A percentile compares a stretch with the other conserved stretches of the same genome.
phyloP scores from a whole-genome alignment of 2,329 filamentous ascomycete genomes.

The Didymella segeticola region DNA sequence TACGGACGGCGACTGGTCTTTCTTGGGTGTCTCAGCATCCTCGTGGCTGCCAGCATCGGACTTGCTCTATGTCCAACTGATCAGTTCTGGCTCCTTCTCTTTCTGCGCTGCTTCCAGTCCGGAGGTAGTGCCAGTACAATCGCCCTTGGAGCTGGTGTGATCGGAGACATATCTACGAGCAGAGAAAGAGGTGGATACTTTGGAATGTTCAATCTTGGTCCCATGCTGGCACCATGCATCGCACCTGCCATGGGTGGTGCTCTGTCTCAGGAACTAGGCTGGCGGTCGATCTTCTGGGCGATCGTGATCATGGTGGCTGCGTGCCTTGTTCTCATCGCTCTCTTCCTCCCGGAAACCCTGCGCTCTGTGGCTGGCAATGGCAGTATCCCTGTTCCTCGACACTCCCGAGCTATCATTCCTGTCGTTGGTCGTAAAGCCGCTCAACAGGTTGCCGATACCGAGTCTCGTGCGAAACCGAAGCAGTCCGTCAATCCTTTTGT shows the following conservation, averaged over 20 bases:
- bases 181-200: conserved; percentile 77
- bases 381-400: conserved; percentile 30
- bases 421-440: conserved; percentile 32
- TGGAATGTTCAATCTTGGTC: conserved; percentile 66
- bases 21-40: conserved; percentile 49
- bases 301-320: conserved; percentile 50
- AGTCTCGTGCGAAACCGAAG: conserved; percentile 24
- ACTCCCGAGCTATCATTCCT: conserved; percentile 30
- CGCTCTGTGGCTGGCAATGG: conserved; percentile 52
- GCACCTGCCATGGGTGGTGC: conserved; percentile 45
- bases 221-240: conserved; percentile 39
- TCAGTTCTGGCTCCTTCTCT: conserved; percentile 41
- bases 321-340: conserved; percentile 41
- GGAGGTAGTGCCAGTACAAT: conserved; percentile 51
- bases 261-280: conserved; percentile 43
- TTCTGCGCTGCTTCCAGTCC: conserved; percentile 48
- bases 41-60: conserved; percentile 43
- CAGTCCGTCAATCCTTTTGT: conserved; percentile 38
- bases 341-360: conserved; percentile 52
- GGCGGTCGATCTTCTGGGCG: conserved; percentile 49
- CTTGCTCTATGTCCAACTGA: conserved; percentile 44
- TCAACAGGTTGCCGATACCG: conserved; percentile 11
- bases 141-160: conserved; percentile 71
- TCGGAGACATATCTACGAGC: conserved; percentile 73
- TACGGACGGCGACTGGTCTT: conserved; percentile 60